Evolutionary conservation across 345 rosid genomes (phyloP), one percentile per base, ranked within the genome.

Genomic region (Diplotaxis tenuifolia): DNA sequence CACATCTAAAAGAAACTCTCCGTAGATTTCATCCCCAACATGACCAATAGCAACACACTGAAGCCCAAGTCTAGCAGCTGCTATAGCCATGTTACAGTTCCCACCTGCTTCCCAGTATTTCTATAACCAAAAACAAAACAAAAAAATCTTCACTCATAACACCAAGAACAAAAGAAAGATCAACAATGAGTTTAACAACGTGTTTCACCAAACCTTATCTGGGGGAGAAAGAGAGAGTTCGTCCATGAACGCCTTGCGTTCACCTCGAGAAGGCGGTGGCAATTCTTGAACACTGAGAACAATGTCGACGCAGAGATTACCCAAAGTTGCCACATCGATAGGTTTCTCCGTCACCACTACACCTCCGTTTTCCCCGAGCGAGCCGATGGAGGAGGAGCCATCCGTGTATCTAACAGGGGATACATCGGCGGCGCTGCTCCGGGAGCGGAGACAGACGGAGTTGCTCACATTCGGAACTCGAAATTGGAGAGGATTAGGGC

Each of bases 61-160:
- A 65, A 95, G 98, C 27, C 99, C 98, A 69, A 95, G 68, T 56
- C 99, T 92, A 45, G 99, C 92, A 62, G 94, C 98, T 42, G 97
- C 99, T 83, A 95, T 95, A 61, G 93, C 99, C 83, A 89, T 78
- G 80, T 95, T 95, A 85, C 98, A 92, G 79, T 95, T 95, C 16
- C 99, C 99, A 47, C 97, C 99, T 62, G 97, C 99, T 86, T 95
- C 99, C 99, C 98, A 95, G 60, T 70, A 84, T 77, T 73, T 76
- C 96, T 91, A 70, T 32, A 49, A 49, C 28, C 73, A 69, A 72
- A 79, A 62, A 7, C 45, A 34, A 53, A 19, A 9, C 4, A 18
- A 50, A 42, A 64, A 42, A 67, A 64, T 55, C 64, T 67, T 62
- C 62, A 65, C 18, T 42, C 1, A 45, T 20, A 55, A 63, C 15